A percentile compares a stretch with the other conserved stretches of the same genome.
phyloP scores from a whole-genome alignment of 495 filamentous ascomycete species.

The Aspergillus ostianus region DNA sequence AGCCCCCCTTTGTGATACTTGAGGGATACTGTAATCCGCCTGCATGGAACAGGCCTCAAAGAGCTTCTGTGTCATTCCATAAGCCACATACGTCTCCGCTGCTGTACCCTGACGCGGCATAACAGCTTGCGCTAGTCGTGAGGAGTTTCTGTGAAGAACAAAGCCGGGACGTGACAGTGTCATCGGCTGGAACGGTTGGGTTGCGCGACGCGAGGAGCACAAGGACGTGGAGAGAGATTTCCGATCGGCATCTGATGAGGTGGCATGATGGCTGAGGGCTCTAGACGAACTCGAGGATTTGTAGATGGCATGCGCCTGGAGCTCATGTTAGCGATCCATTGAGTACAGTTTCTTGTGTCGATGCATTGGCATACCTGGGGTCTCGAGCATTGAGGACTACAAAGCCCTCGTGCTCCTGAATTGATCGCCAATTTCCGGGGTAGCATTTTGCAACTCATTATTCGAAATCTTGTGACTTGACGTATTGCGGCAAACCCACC shows the following conservation, averaged over 20 bases:
- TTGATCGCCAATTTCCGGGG: neutral
- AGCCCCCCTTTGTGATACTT: conserved; percentile 49
- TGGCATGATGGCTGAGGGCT: neutral
- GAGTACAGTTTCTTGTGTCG: neutral
- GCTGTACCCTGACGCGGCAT: conserved; percentile 36
- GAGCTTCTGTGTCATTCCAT: conserved; percentile 72
- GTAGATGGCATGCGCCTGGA: neutral
- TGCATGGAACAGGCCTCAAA: conserved; percentile 74
- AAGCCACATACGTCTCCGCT: conserved; percentile 71
- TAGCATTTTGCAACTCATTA: neutral
- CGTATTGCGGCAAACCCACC: neutral
- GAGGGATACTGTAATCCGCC: conserved; percentile 70
- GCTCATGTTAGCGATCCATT: neutral
- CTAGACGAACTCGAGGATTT: neutral
- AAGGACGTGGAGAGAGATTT: neutral
- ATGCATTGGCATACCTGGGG: neutral
- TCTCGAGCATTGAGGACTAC: neutral
- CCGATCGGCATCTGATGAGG: neutral
- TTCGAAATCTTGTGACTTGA: neutral
- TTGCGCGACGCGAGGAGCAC: neutral
- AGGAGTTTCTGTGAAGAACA: conserved; percentile 15
- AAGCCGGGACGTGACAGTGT: neutral
- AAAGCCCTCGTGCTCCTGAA: neutral
- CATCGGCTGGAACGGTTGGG: neutral
- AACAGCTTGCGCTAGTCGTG: conserved; percentile 35